Evolutionary conservation across 2,329 filamentous ascomycete genomes (phyloP).

Genomic region (Teratosphaeria zuluensis): DNA sequence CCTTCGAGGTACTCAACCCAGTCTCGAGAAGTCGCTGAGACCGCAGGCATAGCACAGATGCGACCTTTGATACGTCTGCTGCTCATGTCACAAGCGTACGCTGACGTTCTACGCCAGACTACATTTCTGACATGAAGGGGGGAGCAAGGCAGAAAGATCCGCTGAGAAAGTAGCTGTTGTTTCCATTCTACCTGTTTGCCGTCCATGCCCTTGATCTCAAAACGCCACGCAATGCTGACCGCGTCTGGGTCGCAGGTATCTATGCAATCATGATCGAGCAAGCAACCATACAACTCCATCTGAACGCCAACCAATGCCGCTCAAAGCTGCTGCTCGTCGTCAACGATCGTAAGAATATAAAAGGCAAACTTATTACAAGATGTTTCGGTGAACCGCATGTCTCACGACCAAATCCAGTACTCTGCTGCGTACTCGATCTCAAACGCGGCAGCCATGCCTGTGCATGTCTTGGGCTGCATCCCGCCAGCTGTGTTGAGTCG

Average conservation of each 20-base stretch:
- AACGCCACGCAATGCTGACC: conserved; percentile 3
- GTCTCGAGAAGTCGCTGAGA: neutral
- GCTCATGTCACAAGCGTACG: neutral
- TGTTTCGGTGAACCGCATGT: neutral
- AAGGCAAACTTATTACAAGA: neutral
- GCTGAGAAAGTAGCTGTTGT: neutral
- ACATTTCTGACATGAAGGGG: neutral
- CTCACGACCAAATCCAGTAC: conserved; percentile 50
- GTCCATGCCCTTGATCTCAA: neutral
- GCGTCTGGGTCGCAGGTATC: conserved; percentile 4
- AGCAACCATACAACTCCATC: neutral
- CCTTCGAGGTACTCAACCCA: neutral
- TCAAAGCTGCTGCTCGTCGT: neutral
- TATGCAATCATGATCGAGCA: neutral
- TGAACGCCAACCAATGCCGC: conserved; percentile 6
- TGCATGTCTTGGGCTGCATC: conserved; percentile 61
- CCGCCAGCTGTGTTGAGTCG: conserved; percentile 78
- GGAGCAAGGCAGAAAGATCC: neutral
- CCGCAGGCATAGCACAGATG: neutral
- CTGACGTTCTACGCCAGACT: neutral
- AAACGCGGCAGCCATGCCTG: conserved; percentile 53
- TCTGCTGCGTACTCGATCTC: conserved; percentile 72
- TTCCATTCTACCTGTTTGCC: neutral
- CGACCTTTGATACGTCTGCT: neutral
- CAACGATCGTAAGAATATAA: neutral